Evolutionary conservation across 768 basidiomycete genomes (phyloP).

Genomic region (Panaeolus cyanescens): DNA sequence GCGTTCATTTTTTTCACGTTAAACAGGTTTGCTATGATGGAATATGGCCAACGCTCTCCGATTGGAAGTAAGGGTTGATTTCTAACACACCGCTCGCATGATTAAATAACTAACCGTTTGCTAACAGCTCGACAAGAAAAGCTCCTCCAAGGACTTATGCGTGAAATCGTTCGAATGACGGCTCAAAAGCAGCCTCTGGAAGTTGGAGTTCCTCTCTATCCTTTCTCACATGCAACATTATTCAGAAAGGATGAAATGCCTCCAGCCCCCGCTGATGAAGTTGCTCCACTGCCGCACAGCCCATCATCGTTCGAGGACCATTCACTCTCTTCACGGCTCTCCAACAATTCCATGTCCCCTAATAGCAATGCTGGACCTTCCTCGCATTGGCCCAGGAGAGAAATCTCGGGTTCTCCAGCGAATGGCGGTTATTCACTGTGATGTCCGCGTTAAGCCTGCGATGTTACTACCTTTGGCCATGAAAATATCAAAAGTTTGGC

Average conservation of each 20-base stretch:
- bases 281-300: constrained; percentile 40
- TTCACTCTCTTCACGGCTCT: constrained; percentile 19
- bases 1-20: constrained; percentile 7
- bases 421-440: constrained; percentile 16
- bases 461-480: too few species aligned
- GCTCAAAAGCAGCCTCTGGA: constrained; percentile 79
- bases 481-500: too few species aligned
- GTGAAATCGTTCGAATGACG: constrained; percentile 82
- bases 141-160: constrained; percentile 80
- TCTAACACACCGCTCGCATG: constrained; percentile 4
- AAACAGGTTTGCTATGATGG: constrained; percentile 78
- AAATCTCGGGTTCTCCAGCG: constrained; percentile 24
- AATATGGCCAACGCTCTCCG: constrained; percentile 76
- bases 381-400: constrained; percentile 25
- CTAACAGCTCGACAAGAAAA: constrained; percentile 76
- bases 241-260: constrained; percentile 52
- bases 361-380: constrained; percentile 13
- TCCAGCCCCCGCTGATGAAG: constrained; percentile 30
- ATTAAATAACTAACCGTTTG: constrained; percentile 4
- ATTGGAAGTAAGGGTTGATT: constrained; percentile 67
- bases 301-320: constrained; percentile 36
- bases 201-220: constrained; percentile 79
- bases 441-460: too few species aligned
- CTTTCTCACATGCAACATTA: constrained; percentile 70
- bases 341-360: constrained; percentile 15